A percentile compares a stretch with the other conserved stretches of the same genome.
phyloP scores from a whole-genome alignment of 2,329 filamentous ascomycete species.

The Rhexocercosporidium sp. region DNA sequence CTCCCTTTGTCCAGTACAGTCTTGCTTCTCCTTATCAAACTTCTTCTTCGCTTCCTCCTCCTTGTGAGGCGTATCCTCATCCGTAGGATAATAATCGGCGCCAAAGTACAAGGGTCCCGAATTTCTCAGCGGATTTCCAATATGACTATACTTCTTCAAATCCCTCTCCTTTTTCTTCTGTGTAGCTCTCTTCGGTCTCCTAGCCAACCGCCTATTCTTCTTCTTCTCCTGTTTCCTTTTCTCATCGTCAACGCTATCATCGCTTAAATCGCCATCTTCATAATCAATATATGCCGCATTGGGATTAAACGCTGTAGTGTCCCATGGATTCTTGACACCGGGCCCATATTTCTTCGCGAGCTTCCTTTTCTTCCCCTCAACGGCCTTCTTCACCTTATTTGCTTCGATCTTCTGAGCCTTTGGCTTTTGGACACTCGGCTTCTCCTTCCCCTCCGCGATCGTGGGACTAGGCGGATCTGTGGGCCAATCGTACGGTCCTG shows the following conservation, averaged over 20 bases:
- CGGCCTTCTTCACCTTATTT: not conserved
- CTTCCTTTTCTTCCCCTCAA: not conserved
- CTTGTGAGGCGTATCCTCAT: not conserved
- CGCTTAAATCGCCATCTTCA: no score
- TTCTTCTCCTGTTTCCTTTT: no score
- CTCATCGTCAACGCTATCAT: no score
- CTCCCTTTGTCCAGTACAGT: not conserved
- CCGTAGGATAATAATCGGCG: no score
- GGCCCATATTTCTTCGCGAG: no score
- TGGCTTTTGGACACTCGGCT: no score
- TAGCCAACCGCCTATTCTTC: not conserved
- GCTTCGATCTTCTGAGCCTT: not conserved
- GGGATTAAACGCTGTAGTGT: no score
- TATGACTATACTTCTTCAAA: no score
- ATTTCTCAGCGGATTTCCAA: not conserved
- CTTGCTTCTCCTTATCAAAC: no score
- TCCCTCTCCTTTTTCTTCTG: not conserved
- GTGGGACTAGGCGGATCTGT: not conserved
- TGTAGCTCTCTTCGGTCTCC: not conserved
- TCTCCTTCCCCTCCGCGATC: not conserved
- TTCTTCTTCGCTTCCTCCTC: not conserved
- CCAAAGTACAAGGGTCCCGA: no score
- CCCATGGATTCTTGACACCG: no score
- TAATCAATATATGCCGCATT: no score
- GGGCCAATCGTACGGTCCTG: not conserved